Conservation (phyloP, 192 early-diverging fungal genomes). For the Funneliformis mosseae region DNA sequence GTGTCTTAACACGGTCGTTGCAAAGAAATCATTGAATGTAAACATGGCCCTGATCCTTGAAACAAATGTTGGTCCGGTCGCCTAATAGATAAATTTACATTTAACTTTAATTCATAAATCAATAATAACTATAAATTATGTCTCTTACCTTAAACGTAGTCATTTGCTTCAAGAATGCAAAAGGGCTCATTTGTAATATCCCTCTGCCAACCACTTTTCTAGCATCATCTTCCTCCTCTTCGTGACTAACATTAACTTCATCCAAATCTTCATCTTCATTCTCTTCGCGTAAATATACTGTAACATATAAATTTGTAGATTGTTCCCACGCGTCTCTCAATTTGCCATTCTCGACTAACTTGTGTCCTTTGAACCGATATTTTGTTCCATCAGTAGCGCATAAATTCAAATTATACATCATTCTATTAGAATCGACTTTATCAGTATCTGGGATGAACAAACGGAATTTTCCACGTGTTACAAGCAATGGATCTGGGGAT, state of each 20-base stretch:
- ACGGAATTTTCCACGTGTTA: constrained; percentile 44
- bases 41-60: constrained; percentile 33
- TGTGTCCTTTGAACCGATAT: constrained; percentile 46
- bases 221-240: constrained; percentile 35
- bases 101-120: neutral
- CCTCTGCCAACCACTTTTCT: constrained; percentile 42
- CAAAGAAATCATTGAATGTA: constrained; percentile 33
- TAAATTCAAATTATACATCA: constrained; percentile 45
- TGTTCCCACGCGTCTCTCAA: constrained; percentile 45
- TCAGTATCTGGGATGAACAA: constrained; percentile 38
- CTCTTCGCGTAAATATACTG: constrained; percentile 36
- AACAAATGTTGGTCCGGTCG: constrained; percentile 15
- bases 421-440: constrained; percentile 38
- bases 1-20: constrained; percentile 25
- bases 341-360: constrained; percentile 39
- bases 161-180: constrained; percentile 41
- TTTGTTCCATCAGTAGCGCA: constrained; percentile 39
- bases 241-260: constrained; percentile 34
- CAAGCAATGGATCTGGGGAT: constrained; percentile 49
- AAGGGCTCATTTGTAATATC: constrained; percentile 37
- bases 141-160: constrained; percentile 35
- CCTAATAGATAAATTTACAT: constrained; percentile 7
- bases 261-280: neutral
- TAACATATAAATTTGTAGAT: constrained; percentile 41
- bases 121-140: neutral